Evolutionary conservation across 2,329 filamentous ascomycete genomes (phyloP), one percentile per base, ranked within the genome.

Genomic region (Huntiella moniliformis): DNA sequence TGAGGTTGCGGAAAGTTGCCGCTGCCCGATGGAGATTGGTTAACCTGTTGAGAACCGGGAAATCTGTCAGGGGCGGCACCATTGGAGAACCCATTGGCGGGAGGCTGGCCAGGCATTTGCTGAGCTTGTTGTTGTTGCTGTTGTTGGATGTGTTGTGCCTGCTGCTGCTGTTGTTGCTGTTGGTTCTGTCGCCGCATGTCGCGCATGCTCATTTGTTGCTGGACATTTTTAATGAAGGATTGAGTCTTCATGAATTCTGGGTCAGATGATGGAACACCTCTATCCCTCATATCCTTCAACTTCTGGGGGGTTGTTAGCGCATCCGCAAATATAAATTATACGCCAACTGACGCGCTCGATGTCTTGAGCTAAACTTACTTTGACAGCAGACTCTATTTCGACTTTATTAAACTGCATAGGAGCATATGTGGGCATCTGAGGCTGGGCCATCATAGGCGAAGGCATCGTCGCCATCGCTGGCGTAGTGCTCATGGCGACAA

Each of bases 231-330:
- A 51, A 95, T 71, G 50, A 92, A 77, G 51, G 81, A 76, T 45
- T 84, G 79, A 31, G 78, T 74, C 63, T 91, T 92, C 56, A 88
- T 71, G 56, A 80, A 87, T 59, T 96, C 87, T 39, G 88, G 88
- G 56, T 96, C 86, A 47, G 72, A 80, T 47, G 77, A 71, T 36
- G 83, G 75, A 17, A 92, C 79, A 54, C 87, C 87, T 55, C 79
- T 72, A 47, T 82, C 74, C 63, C 88, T 91, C 82, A 96, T 86
- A 60, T 83, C 76, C 57, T 82, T 80, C 53, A 82, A 91, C 71
- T 84, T 86, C 87, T 95, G 15, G 12, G 17, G 16, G 5, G 8
- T 15, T 37, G 15, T 13, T 22, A 12, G 13, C 35, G n/a, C 13
- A 11, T 22, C 16, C 16, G 17, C 5, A 31, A 15, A 5, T 12